Evolutionary conservation across 2,329 filamentous ascomycete species (phyloP).

Genomic region (Neopestalotiopsis clavispora): DNA sequence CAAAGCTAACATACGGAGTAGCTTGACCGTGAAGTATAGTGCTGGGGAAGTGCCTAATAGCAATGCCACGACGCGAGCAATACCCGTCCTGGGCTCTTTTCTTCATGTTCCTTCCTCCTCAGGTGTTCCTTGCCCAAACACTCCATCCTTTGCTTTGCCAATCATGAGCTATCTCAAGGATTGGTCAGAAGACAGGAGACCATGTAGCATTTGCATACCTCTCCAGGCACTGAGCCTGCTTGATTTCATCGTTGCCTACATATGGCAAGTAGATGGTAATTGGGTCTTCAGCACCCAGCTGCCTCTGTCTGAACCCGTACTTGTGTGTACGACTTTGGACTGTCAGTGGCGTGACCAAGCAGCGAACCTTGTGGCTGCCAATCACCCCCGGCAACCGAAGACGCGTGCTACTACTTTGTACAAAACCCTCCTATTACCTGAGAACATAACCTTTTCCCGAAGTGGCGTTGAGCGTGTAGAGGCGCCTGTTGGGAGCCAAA

Average conservation of each 20-base stretch:
- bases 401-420: not conserved
- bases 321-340: not conserved
- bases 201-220: too few species aligned
- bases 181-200: too few species aligned
- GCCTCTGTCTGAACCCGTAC: not conserved
- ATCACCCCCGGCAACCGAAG: not conserved
- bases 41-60: not conserved
- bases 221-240: too few species aligned
- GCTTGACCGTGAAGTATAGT: not conserved
- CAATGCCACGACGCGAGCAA: not conserved
- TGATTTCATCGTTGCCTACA: too few species aligned
- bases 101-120: too few species aligned
- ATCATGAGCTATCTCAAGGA: too few species aligned
- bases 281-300: not conserved
- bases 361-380: not conserved
- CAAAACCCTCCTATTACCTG: not conserved
- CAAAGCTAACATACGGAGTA: not conserved
- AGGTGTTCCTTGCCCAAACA: too few species aligned
- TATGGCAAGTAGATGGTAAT: too few species aligned
- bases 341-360: conserved; percentile 8
- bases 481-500: too few species aligned
- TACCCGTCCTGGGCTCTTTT: too few species aligned
- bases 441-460: not conserved
- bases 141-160: too few species aligned
- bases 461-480: too few species aligned